Evolutionary conservation across 768 basidiomycete genomes (phyloP), one percentile per base, ranked within the genome.

Genomic region (Mycena alexandri): DNA sequence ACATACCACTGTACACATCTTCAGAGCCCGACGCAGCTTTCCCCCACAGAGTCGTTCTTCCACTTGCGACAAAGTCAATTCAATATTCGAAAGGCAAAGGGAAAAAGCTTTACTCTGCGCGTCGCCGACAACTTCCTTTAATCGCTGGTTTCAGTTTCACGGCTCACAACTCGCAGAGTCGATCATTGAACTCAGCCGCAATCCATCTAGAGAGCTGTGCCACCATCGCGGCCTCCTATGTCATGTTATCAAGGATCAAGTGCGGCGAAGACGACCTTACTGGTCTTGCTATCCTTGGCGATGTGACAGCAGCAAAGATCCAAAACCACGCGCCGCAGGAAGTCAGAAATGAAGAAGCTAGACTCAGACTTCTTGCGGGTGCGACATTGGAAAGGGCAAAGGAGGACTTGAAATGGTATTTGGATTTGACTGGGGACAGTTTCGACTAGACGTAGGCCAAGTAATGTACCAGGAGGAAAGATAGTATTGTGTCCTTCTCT

Each of bases 171-270:
- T 67, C 66, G 11, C 70, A 71, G 36, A 65, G 66, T 42, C 54
- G 69, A 1, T 72, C 71, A 1, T 43, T 72, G 21, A 53, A 72
- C 50, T 38, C 36, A 25, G 65, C 61, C 16, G 41, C 42, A 14
- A 56, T 72, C 17, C 57, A 72, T 53, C 38, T 72, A 0, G 65
- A 58, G 17, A 68, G 71, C 36, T 72, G 51, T 24, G n/a, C 36
- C 11, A 51, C 65, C 1, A 68, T 62, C 12, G 61, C 65, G 10
- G 51, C 61, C 13, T 53, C 66, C 2, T 72, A 72, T 68, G 69
- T 72, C 10, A 69, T 69, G 67, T 16, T 71, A 14, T 70, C 65
- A 22, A 62, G 69, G 43, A 65, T 67, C 47, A 66, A 62, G 36
- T 70, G 69, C 25, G 55, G 55, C 2, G 34, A 42, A 34, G 21